Evolutionary conservation across 2,329 filamentous ascomycete species (phyloP).

Genomic region (Cladophialophora carrionii): DNA sequence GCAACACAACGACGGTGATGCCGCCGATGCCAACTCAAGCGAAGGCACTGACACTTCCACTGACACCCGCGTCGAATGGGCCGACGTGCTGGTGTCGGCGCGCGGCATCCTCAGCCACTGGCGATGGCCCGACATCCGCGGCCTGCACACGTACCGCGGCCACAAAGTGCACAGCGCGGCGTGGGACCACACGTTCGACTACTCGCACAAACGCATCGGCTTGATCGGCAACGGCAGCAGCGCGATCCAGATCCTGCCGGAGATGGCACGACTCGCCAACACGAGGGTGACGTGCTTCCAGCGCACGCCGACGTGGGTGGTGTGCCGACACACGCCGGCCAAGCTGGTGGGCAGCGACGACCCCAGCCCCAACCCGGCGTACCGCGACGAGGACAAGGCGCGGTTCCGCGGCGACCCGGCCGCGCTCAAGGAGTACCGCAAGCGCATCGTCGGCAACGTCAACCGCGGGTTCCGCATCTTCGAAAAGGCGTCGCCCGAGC

Average conservation of each 20-base stretch:
- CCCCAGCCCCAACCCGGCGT: slow-evolving; percentile 36
- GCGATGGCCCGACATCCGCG: slow-evolving; percentile 41
- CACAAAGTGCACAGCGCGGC: slow-evolving; percentile 39
- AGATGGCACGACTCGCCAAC: slow-evolving; percentile 35
- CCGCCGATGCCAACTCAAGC: no score
- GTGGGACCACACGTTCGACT: slow-evolving; percentile 41
- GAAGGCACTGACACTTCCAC: no score
- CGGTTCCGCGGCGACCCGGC: slow-evolving; percentile 39
- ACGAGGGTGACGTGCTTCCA: slow-evolving; percentile 42
- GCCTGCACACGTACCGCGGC: slow-evolving; percentile 39
- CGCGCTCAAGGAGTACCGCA: slow-evolving; percentile 44
- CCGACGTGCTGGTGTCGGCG: slow-evolving; percentile 61
- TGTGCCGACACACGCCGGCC: slow-evolving; percentile 39
- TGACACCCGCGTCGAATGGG: slow-evolving; percentile 33
- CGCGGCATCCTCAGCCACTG: slow-evolving; percentile 49
- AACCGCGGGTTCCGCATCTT: slow-evolving; percentile 34
- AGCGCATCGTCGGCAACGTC: slow-evolving; percentile 39
- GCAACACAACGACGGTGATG: no score
- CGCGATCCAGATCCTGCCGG: slow-evolving; percentile 48
- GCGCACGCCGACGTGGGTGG: slow-evolving; percentile 42
- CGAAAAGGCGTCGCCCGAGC: slow-evolving; percentile 9
- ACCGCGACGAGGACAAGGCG: slow-evolving; percentile 42
- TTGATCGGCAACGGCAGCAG: slow-evolving; percentile 44
- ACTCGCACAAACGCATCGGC: slow-evolving; percentile 39
- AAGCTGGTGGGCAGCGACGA: slow-evolving; percentile 36